Evolutionary conservation across 108 stramenopile species (phyloP), one percentile per base, ranked within the genome.

Genomic region (Skeletonema grethae): DNA sequence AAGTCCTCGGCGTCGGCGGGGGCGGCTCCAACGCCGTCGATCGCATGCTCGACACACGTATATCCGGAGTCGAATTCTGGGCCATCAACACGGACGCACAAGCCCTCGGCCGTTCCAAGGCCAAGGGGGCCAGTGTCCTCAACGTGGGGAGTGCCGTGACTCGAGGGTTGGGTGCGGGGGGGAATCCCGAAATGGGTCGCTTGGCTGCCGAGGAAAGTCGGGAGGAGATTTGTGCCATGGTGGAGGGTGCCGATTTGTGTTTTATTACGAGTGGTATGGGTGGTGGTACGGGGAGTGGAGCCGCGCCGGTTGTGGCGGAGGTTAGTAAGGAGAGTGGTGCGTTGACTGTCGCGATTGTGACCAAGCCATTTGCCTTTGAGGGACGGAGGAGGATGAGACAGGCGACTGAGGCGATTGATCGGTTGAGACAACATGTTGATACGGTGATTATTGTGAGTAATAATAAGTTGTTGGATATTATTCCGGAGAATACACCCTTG

Each of bases 401-500:
- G 86, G 96, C 91, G 5, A 74, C 82, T 28, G 91, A 85, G 48
- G 90, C 91, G 15, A 90, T 92, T 87, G 87, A 82, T 67, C 58
- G 80, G 34, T 76, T 95, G 41, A 65, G 85, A 32, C 57, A 90
- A 65, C 79, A 86, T 66, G 96, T 97, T 45, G 96, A 97, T 76
- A 97, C 96, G 10, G 89, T 97, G 11, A 97, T 97, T 76, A 86
- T 97, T 55, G 95, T 97, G 8, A 87, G 89, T 45, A 97, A 97
- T 77, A 94, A 97, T 81, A 94, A 94, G 79, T 84, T 97, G 50
- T 77, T 97, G 63, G 90, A 95, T 82, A 94, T 95, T 70, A 93
- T 95, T 70, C 92, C 91, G n/a, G 89, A 88, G 61, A 93, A 95
- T 84, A 95, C 95, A 0, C 93, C 93, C 12, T 77, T 97, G 57